These are phyloP conservation scores for Cyberlindnera misumaiensis DNA, from an alignment of 805 yeast genomes.

Conservation along the genomic window DNA sequence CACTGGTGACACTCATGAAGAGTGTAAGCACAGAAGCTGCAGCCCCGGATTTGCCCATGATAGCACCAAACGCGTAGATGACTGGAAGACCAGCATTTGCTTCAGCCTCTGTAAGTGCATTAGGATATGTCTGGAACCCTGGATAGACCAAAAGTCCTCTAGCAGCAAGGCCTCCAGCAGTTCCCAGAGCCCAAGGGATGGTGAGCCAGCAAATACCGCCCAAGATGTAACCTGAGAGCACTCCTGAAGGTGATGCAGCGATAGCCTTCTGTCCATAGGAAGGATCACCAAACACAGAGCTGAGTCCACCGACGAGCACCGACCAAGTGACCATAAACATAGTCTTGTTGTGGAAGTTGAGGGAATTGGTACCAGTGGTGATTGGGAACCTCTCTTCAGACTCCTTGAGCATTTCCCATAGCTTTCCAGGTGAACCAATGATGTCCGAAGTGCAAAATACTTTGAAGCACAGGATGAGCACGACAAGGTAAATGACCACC, in stretches of 20 bases:
- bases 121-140: slow-evolving; percentile 36
- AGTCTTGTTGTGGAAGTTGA: slow-evolving; percentile 27
- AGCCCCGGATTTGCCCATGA: slow-evolving; percentile 36
- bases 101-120: slow-evolving; percentile 29
- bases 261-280: slow-evolving; percentile 36
- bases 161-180: slow-evolving; percentile 33
- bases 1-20: slow-evolving; percentile 38
- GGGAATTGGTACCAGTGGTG: slow-evolving; percentile 25
- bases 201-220: slow-evolving; percentile 34
- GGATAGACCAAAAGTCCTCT: slow-evolving; percentile 28
- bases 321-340: slow-evolving; percentile 27
- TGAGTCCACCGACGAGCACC: slow-evolving; percentile 27
- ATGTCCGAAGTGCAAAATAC: slow-evolving; percentile 30
- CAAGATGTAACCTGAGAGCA: slow-evolving; percentile 28
- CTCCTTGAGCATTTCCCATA: slow-evolving; percentile 36
- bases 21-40: slow-evolving; percentile 34
- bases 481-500: slow-evolving; percentile 34
- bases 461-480: slow-evolving; percentile 28
- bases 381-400: slow-evolving; percentile 27
- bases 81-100: slow-evolving; percentile 34
- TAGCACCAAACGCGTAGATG: slow-evolving; percentile 38
- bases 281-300: slow-evolving; percentile 31
- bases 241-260: slow-evolving; percentile 31
- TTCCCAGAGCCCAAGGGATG: slow-evolving; percentile 31
- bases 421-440: slow-evolving; percentile 38